Base-by-base conservation (phyloP, 2,329 filamentous ascomycete species). In the Westerdykella aurantiaca region DNA sequence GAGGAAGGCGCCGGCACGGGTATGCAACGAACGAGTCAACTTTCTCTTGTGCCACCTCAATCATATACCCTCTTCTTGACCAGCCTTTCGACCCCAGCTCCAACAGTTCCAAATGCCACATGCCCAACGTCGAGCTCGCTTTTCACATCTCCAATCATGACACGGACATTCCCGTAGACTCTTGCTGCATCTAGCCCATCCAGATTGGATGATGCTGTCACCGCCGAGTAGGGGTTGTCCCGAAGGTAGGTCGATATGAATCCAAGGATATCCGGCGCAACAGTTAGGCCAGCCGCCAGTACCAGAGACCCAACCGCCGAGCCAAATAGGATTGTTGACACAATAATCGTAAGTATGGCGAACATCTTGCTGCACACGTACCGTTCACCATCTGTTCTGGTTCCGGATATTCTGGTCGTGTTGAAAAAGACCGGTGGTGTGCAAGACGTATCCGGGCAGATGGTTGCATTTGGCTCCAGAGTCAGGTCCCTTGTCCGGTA, bases 101-200 rank as follows among this genome's bases (percentile, higher is more conserved):
- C 40, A 38, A 42, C 34, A n/a, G 48, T 44, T 14, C 45, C 43
- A 37, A 50, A 42, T 10, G 48, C 48, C 31, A 47, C 38, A 40
- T 50, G 48, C 10, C 48, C 48, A 16, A 48, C 39, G n/a, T 35
- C 38, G 1, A 10, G 33, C 6, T 37, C 22, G 5, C 34, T 34
- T 18, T 38, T 43, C 14, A 50, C 48, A 25, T 50, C 48, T 23
- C 43, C 45, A 38, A 47, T 41, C 25, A 35, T 43, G 1, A 47
- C 45, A 11, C 34, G 17, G 7, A 47, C 45, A 29, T 43, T 34
- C 1, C 41, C 37, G 18, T 43, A 22, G 3, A 34, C 29, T 21
- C 45, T 34, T 6, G 45, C 37, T 12, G 33, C 18, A 23, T 47
- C 40, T 17, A 41, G 14, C 0, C 45, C 45, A 31, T 31, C 25